These are phyloP conservation scores for Tulasnella sp. DNA, from an alignment of 768 basidiomycete species.

Conservation along the genomic window DNA sequence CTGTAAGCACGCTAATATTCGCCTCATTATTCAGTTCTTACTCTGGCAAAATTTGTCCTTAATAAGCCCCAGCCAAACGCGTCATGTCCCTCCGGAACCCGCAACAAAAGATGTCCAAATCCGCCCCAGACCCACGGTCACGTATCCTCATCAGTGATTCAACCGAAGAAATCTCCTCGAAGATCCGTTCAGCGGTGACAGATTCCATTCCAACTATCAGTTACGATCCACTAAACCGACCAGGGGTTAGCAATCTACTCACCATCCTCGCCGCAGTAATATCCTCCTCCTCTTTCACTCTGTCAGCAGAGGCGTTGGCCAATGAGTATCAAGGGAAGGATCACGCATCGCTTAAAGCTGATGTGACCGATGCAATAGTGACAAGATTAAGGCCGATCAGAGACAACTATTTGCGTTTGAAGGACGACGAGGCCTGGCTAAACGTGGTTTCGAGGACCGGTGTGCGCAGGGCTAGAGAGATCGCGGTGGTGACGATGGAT, in stretches of 20 bases:
- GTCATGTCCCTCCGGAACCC: constrained; percentile 82
- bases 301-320: constrained; percentile 32
- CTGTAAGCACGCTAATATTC: constrained; percentile 54
- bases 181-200: constrained; percentile 69
- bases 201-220: constrained; percentile 67
- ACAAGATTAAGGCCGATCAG: constrained; percentile 55
- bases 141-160: constrained; percentile 81
- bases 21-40: too few species aligned
- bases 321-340: constrained; percentile 41
- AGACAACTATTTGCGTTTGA: constrained; percentile 53
- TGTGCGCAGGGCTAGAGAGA: constrained; percentile 45
- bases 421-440: constrained; percentile 49
- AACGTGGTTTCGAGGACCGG: constrained; percentile 52
- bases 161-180: constrained; percentile 44
- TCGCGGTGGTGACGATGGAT: constrained; percentile 51
- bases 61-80: constrained; percentile 68
- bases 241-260: constrained; percentile 74
- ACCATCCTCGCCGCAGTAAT: constrained; percentile 65
- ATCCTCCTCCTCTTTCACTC: constrained; percentile 41
- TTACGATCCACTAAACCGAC: constrained; percentile 68
- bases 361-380: constrained; percentile 63
- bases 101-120: constrained; percentile 90
- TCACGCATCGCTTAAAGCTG: constrained; percentile 59
- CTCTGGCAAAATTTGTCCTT: too few species aligned
- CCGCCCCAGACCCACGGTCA: constrained; percentile 61